Percentiles rank a stretch among this genome's conserved stretches.
Evolutionary conservation across 1,284 basidiomycete genomes (phyloP).

Genomic region (Boletus semigastroideus): DNA sequence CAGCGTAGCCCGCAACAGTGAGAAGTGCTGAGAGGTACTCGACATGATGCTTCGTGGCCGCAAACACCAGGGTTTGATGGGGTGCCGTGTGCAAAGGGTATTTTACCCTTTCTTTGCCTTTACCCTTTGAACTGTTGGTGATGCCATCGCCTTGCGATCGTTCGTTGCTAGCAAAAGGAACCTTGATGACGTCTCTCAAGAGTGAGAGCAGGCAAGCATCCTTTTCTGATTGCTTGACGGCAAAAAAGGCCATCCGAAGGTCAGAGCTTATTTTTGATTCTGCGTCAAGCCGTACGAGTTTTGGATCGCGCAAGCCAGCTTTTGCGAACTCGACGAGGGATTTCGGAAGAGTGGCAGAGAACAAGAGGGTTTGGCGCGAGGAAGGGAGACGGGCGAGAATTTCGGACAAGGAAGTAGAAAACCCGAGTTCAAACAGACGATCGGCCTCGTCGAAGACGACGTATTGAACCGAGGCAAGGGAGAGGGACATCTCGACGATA

Average conservation of each 20-base stretch:
- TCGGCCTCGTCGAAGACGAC: conserved; percentile 99
- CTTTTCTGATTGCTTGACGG: conserved; percentile 91
- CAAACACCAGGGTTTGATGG: conserved; percentile 94
- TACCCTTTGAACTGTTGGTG: conserved; percentile 44
- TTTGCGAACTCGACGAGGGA: conserved; percentile 97
- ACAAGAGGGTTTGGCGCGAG: conserved; percentile 88
- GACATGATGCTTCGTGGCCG: conserved; percentile 99
- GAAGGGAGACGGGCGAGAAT: conserved; percentile 87
- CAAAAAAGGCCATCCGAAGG: conserved; percentile 92
- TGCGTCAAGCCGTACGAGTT: conserved; percentile 91
- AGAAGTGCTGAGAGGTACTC: conserved; percentile 89
- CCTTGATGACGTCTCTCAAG: conserved; percentile 83
- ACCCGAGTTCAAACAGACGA: conserved; percentile 97
- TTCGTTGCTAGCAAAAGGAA: conserved; percentile 56
- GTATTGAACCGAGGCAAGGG: conserved; percentile 86
- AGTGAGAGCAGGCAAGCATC: conserved; percentile 88
- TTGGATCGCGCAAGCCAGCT: conserved; percentile 92
- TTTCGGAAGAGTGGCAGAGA: conserved; percentile 96
- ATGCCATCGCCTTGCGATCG: conserved; percentile 25
- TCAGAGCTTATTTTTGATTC: conserved; percentile 96
- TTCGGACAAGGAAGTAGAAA: conserved; percentile 89
- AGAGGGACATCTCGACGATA: conserved; percentile 95
- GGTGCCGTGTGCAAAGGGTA: conserved; percentile 51
- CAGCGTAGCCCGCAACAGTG: conserved; percentile 82
- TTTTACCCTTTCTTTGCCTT: conserved; percentile 51